Evolutionary conservation across 176 grass and related monocot species (phyloP).

Genomic region (Oryza glaberrima): DNA sequence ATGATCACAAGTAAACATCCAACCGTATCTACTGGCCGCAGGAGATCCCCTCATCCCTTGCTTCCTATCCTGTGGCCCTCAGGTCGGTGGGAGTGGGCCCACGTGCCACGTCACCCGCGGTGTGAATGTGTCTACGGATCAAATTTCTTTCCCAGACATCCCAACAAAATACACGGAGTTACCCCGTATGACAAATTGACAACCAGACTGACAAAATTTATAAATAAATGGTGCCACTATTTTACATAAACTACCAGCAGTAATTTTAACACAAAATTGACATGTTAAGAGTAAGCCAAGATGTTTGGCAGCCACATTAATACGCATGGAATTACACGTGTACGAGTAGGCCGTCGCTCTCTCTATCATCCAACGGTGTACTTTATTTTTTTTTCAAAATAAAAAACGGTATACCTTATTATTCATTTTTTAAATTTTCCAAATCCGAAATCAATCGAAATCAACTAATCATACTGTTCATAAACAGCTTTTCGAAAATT

Average conservation of each 20-base stretch:
- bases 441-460: not conserved
- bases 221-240: no score
- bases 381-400: no score
- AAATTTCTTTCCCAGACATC: not conserved
- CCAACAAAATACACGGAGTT: no score
- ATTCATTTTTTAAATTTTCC: not conserved
- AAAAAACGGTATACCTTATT: no score
- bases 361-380: no score
- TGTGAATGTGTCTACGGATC: not conserved
- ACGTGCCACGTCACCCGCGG: not conserved
- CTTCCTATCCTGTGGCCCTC: not conserved
- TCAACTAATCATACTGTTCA: not conserved
- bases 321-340: not conserved
- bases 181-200: no score
- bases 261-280: not conserved
- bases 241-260: no score
- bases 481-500: constrained; percentile 32
- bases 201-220: no score
- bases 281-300: not conserved
- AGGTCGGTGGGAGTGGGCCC: not conserved
- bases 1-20: not conserved
- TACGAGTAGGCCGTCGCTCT: not conserved
- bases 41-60: not conserved
- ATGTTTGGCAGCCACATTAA: not conserved
- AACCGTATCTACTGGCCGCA: not conserved